phyloP scores from a whole-genome alignment of 2,329 filamentous ascomycete genomes.

The Fusarium scirpi region DNA sequence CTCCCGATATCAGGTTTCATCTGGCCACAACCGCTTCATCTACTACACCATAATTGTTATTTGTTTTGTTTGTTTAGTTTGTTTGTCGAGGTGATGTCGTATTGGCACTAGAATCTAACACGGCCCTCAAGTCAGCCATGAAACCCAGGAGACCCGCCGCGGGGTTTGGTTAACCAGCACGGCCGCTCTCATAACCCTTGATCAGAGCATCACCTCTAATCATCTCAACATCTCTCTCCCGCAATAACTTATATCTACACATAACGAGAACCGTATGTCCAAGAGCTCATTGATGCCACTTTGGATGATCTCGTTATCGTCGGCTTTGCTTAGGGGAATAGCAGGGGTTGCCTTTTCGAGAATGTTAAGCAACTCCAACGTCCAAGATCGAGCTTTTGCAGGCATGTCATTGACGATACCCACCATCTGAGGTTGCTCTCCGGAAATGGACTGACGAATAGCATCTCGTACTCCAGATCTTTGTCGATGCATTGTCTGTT shows the following conservation, averaged over 20 bases:
- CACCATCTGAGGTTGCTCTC: not conserved
- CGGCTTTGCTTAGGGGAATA: not conserved
- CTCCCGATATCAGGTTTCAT: not conserved
- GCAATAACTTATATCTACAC: not conserved
- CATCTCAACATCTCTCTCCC: not conserved
- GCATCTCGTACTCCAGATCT: not conserved
- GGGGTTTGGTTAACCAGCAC: not conserved
- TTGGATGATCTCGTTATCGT: not conserved
- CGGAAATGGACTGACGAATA: not conserved
- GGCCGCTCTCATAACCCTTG: not conserved
- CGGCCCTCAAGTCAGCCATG: conserved; percentile 3
- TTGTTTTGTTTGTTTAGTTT: conserved; percentile 28
- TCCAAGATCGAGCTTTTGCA: conserved; percentile 8
- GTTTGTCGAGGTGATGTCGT: conserved; percentile 17
- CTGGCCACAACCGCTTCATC: not conserved
- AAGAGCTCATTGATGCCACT: not conserved
- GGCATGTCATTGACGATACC: conserved; percentile 4
- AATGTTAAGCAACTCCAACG: not conserved
- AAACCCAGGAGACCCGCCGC: not conserved
- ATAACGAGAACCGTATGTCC: not conserved
- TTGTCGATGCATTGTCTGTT: not conserved
- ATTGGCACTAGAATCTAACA: conserved; percentile 13
- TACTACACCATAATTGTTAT: not conserved
- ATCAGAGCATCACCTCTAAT: not conserved
- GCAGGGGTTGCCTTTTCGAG: not conserved